A percentile compares a stretch with the other conserved stretches of the same genome.
phyloP scores from a whole-genome alignment of 805 yeast species.

The Candida lessepsii region DNA sequence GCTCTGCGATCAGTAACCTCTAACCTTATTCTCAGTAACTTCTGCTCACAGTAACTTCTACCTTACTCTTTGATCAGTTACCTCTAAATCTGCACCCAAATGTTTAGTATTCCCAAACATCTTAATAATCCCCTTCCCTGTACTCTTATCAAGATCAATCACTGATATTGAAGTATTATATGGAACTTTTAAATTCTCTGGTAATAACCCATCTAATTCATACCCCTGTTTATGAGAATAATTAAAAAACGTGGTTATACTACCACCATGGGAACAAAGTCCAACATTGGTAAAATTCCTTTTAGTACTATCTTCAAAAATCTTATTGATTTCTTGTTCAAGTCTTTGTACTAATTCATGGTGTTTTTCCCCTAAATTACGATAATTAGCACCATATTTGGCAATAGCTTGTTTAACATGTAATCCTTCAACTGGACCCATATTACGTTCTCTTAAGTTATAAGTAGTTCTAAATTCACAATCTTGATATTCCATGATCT shows the following conservation, averaged over 20 bases:
- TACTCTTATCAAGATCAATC: conserved; percentile 50
- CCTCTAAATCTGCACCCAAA: conserved; percentile 55
- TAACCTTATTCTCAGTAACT: too few species aligned
- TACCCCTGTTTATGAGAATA: conserved; percentile 46
- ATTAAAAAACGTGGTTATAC: conserved; percentile 58
- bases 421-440: conserved; percentile 82
- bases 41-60: too few species aligned
- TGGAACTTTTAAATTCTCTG: conserved; percentile 53
- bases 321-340: conserved; percentile 40
- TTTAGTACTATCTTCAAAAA: conserved; percentile 37
- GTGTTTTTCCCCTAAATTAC: conserved; percentile 64
- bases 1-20: too few species aligned
- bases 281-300: conserved; percentile 48
- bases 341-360: conserved; percentile 50
- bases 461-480: conserved; percentile 23
- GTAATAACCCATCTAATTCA: conserved; percentile 34
- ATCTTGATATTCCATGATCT: conserved; percentile 33
- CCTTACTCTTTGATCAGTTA: conserved; percentile 47
- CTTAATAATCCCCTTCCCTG: conserved; percentile 45
- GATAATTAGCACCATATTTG: conserved; percentile 55
- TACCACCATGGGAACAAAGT: conserved; percentile 80
- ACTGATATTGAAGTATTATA: conserved; percentile 74
- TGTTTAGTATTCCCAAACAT: conserved; percentile 68
- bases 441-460: conserved; percentile 64
- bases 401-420: conserved; percentile 62